Percentiles rank a stretch among this genome's conserved stretches.
These are phyloP conservation scores for Fusarium sp. DNA, from an alignment of 2,329 filamentous ascomycete species.

Conservation along the genomic window DNA sequence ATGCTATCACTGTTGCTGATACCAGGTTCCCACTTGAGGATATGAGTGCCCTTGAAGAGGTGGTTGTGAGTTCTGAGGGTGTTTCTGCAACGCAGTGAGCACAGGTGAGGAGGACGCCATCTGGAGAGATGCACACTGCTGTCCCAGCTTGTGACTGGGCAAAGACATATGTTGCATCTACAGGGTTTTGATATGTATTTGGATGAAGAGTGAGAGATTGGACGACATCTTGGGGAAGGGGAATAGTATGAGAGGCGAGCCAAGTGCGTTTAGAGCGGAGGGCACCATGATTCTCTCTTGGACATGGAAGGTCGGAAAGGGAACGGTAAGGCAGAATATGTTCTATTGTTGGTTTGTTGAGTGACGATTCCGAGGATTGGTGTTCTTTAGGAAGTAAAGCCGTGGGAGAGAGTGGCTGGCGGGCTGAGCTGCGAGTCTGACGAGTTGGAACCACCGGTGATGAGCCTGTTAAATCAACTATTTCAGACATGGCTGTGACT, in stretches of 20 bases:
- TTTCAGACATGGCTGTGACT: constrained; percentile 14
- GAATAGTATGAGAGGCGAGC: constrained; percentile 38
- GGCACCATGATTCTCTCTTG: constrained; percentile 4
- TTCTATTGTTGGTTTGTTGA: constrained; percentile 15
- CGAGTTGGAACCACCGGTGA: background rate
- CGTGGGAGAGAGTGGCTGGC: constrained; percentile 4
- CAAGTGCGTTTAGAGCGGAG: constrained; percentile 35
- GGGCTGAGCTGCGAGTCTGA: constrained; percentile 36
- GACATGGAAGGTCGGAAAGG: background rate
- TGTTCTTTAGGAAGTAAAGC: background rate
- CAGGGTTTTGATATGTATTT: constrained; percentile 14
- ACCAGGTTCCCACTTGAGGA: constrained; percentile 57
- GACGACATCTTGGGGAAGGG: constrained; percentile 26
- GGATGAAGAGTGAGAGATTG: constrained; percentile 1
- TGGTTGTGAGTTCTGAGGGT: constrained; percentile 48
- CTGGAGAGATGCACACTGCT: constrained; percentile 61
- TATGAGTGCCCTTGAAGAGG: constrained; percentile 57
- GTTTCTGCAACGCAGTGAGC: constrained; percentile 64
- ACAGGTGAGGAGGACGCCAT: constrained; percentile 63
- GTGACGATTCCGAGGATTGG: background rate
- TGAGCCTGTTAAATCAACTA: constrained; percentile 4
- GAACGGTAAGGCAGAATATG: background rate
- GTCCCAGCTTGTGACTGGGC: constrained; percentile 64
- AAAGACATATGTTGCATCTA: constrained; percentile 59
- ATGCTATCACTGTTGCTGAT: constrained; percentile 56